Evolutionary conservation across 2,329 filamentous ascomycete species (phyloP), one percentile per base, ranked within the genome.

Genomic region (Botrytis byssoidea): DNA sequence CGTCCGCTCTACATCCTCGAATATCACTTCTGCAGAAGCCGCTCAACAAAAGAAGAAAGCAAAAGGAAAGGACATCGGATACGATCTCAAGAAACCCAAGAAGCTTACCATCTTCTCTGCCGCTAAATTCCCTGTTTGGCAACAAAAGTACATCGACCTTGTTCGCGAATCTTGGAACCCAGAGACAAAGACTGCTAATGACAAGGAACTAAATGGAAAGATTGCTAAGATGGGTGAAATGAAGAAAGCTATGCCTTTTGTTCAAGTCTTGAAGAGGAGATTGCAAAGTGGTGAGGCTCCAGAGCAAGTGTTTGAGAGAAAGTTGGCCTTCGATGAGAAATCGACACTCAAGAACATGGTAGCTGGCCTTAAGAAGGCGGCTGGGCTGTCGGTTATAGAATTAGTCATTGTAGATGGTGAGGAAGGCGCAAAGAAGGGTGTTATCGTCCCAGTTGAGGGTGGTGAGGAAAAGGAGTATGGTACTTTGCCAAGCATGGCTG

Each of bases 241-340:
- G 88, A 99, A 98, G 89, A 96, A 97, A 85, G 95, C 94, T 3
- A 98, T 98, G 95, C 96, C 96, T 0, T 98, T 98, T 81, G 91
- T 98, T 68, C 95, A 98, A 84, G 84, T 83, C 10, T 85, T 98
- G 74, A 98, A 98, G 91, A 93, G 89, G 83, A 90, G 93, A 70
- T 88, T 99, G 73, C 86, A 94, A 73, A 86, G 87, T 68, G 92
- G 93, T 75, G 90, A 95, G 83, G 84, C 86, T 22, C 85, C 89
- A 2, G 85, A 88, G 37, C 86, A 84, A 3, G 93, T 98, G 16
- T 91, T 98, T 80, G 90, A 95, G 81, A 88, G 94, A 77, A 93
- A 95, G 83, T 86, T 99, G 75, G 87, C 89, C 1, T 99, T 98
- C 82, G 91, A 98, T 79, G 96, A 99, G 86, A 86, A 90, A 66